phyloP scores from a whole-genome alignment of 108 stramenopile genomes.

The Discostella pseudostelligera region DNA sequence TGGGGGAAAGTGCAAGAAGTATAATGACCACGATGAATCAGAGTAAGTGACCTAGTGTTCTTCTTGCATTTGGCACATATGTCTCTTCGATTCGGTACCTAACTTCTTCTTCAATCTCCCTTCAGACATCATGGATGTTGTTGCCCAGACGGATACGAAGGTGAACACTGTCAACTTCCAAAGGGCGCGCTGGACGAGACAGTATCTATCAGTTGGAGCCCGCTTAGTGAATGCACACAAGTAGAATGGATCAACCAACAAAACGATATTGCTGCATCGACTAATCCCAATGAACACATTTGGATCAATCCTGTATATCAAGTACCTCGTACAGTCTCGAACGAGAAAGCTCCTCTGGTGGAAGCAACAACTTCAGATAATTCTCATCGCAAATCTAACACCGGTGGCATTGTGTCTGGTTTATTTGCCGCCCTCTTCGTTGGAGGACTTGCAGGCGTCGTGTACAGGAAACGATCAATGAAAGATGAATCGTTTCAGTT shows the following conservation, averaged over 20 bases:
- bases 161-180: conserved; percentile 38
- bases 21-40: conserved; percentile 25
- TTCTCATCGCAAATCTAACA: conserved; percentile 1
- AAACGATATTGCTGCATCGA: background rate
- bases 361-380: conserved; percentile 1
- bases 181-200: conserved; percentile 27
- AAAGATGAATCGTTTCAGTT: conserved; percentile 8
- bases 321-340: background rate
- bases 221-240: conserved; percentile 29
- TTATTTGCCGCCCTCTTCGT: conserved; percentile 5
- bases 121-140: conserved; percentile 40
- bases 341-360: background rate
- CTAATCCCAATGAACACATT: conserved; percentile 15
- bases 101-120: background rate
- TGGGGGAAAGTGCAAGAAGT: conserved; percentile 37
- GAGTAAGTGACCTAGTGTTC: conserved; percentile 1
- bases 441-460: conserved; percentile 14
- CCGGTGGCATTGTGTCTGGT: conserved; percentile 18
- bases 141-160: conserved; percentile 42
- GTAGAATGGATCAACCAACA: background rate
- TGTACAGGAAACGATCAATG: conserved; percentile 20
- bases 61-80: background rate
- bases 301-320: conserved; percentile 13
- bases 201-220: conserved; percentile 26
- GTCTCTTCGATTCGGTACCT: background rate